Conservation (phyloP, 2,329 filamentous ascomycete species). For the Arthrobotrys sphaeroides region DNA sequence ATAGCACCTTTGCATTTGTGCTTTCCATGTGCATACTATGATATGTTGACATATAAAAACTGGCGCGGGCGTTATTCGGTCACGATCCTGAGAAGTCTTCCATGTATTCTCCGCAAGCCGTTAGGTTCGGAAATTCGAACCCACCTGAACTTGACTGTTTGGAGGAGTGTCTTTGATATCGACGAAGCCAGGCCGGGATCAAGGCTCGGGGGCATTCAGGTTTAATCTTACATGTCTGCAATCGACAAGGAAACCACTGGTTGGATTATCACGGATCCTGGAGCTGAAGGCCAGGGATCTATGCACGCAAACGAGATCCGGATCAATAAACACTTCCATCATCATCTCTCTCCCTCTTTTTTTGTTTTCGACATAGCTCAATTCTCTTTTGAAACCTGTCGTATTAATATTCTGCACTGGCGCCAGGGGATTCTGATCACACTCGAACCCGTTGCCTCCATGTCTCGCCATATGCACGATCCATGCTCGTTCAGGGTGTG, state of each 20-base stretch:
- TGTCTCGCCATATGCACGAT: conserved; percentile 11
- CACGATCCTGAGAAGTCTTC: not conserved
- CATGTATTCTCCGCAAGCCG: conserved; percentile 1
- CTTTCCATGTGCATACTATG: conserved; percentile 22
- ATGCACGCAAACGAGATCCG: not conserved
- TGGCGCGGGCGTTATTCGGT: conserved; percentile 15
- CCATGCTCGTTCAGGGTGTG: conserved; percentile 17
- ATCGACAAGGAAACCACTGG: conserved; percentile 26
- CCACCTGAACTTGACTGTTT: conserved; percentile 26
- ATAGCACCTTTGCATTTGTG: conserved; percentile 43
- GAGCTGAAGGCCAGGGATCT: conserved; percentile 43
- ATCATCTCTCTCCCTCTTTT: not conserved
- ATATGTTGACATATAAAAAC: conserved; percentile 22
- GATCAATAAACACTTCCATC: not conserved
- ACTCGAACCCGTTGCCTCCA: conserved; percentile 3
- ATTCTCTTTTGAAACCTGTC: not conserved
- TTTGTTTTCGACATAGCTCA: too few relatives aligned
- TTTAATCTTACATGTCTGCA: conserved; percentile 40
- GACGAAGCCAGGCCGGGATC: conserved; percentile 41
- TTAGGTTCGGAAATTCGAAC: conserved; percentile 27
- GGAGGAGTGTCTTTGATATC: conserved; percentile 36
- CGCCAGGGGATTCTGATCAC: conserved; percentile 1
- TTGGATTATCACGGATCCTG: conserved; percentile 29
- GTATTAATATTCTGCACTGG: not conserved
- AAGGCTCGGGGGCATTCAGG: conserved; percentile 41